These are phyloP conservation scores for Cladophialophora exuberans DNA, from an alignment of 2,329 filamentous ascomycete species.

Conservation along the genomic window DNA sequence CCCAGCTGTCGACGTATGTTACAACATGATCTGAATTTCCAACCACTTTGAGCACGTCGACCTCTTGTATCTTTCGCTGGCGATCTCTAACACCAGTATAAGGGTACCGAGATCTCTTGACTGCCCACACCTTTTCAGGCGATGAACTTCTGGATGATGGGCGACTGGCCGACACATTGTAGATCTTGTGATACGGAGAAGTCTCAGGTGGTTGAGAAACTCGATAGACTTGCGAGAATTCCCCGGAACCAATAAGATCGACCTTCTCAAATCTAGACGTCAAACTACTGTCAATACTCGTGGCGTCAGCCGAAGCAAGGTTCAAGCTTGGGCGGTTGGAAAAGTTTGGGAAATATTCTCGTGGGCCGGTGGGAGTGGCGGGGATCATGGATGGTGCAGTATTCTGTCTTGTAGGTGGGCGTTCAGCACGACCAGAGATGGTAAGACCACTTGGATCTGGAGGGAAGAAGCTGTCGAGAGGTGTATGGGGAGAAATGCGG, in stretches of 20 bases:
- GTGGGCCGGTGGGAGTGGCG: constrained; percentile 77
- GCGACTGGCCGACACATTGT: constrained; percentile 49
- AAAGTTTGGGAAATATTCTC: constrained; percentile 61
- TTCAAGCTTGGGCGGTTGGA: constrained; percentile 67
- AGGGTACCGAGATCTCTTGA: constrained; percentile 87
- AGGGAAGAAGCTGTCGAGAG: constrained; percentile 72
- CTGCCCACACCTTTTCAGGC: constrained; percentile 73
- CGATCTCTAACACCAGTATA: constrained; percentile 79
- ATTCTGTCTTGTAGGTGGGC: constrained; percentile 43
- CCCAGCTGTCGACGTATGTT: constrained; percentile 84
- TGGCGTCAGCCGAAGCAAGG: constrained; percentile 69
- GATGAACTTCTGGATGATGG: constrained; percentile 58
- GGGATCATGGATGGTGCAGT: constrained; percentile 58
- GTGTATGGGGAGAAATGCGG: constrained; percentile 71
- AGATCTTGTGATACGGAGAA: constrained; percentile 45
- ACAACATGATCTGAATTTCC: constrained; percentile 82
- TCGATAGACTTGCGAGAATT: constrained; percentile 91
- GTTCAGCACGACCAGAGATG: constrained; percentile 67
- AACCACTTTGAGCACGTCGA: constrained; percentile 75
- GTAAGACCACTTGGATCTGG: constrained; percentile 82
- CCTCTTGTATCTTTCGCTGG: constrained; percentile 82
- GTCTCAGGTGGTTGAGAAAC: constrained; percentile 58
- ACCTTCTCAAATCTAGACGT: constrained; percentile 78
- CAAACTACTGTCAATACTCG: constrained; percentile 75
- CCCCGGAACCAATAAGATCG: constrained; percentile 79